phyloP scores from a whole-genome alignment of 352 stramenopile genomes.

The Peronosclerospora sorghi region DNA sequence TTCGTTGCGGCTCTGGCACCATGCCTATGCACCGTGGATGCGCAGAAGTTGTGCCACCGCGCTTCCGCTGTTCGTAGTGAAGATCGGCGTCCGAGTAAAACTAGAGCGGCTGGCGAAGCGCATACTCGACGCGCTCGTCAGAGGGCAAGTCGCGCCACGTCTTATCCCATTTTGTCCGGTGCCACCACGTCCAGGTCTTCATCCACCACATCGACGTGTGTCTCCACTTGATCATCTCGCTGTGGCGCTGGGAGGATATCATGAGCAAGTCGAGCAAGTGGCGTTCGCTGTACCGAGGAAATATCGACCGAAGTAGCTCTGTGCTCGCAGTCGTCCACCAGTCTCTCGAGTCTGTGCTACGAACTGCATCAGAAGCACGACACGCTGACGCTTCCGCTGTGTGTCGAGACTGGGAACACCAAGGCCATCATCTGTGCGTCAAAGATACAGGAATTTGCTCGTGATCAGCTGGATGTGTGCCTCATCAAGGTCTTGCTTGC shows the following conservation, averaged over 20 bases:
- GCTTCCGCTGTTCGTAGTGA: no score
- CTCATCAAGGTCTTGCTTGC: neutral
- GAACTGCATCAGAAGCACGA: neutral
- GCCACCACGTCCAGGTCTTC: neutral
- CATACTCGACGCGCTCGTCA: no score
- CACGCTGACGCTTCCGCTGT: neutral
- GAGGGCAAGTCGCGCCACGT: neutral
- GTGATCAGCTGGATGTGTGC: neutral
- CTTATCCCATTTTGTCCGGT: neutral
- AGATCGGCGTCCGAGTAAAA: no score
- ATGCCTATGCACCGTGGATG: neutral
- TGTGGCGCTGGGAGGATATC: neutral
- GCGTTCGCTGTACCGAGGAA: neutral
- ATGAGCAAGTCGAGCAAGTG: neutral
- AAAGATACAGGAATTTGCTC: neutral
- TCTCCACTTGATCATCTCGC: neutral
- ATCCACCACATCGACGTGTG: neutral
- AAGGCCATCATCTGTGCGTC: no score
- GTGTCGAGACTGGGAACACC: neutral
- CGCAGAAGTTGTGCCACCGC: neutral
- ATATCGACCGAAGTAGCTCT: neutral
- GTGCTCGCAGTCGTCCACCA: neutral
- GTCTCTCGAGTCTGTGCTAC: neutral
- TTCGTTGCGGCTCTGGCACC: neutral
- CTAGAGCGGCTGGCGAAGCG: no score